These are phyloP conservation scores for Hypholoma fasciculare DNA, from an alignment of 768 basidiomycete genomes.

Conservation along the genomic window DNA sequence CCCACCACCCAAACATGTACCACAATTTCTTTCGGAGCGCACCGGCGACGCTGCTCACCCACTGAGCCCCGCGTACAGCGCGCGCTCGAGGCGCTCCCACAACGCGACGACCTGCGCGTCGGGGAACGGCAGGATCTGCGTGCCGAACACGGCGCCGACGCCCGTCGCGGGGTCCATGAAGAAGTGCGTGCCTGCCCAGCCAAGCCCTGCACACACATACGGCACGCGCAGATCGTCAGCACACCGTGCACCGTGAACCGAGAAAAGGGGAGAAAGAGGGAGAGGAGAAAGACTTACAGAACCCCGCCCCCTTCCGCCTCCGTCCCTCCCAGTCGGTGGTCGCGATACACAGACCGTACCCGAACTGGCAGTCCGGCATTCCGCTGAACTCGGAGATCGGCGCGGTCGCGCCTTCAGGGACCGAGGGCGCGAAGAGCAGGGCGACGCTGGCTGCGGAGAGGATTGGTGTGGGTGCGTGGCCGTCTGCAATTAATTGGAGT, in stretches of 20 bases:
- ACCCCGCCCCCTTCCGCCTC: slow-evolving; percentile 26
- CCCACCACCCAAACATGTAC: no score
- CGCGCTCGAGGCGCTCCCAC: no score
- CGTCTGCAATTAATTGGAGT: background rate
- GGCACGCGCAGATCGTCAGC: background rate
- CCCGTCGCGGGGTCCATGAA: slow-evolving; percentile 33
- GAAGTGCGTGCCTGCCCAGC: slow-evolving; percentile 32
- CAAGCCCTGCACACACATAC: slow-evolving; percentile 24
- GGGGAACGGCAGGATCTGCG: slow-evolving; percentile 20
- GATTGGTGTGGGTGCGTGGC: slow-evolving; percentile 1
- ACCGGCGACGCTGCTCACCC: no score
- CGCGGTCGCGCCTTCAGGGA: slow-evolving; percentile 7
- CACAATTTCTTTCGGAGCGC: no score
- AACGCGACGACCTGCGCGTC: no score
- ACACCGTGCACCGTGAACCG: background rate
- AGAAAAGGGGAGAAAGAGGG: no score
- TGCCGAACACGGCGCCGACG: slow-evolving; percentile 31
- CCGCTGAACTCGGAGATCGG: no score
- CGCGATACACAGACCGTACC: no score
- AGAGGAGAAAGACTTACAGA: slow-evolving; percentile 22
- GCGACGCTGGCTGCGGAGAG: slow-evolving; percentile 9
- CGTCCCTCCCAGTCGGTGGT: background rate
- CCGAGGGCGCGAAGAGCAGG: slow-evolving; percentile 20
- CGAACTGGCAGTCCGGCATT: no score
- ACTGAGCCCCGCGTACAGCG: no score